A percentile compares a stretch with the other conserved stretches of the same genome.
These are phyloP conservation scores for Pistacia atlantica DNA, from an alignment of 345 rosid species.

Conservation along the genomic window DNA sequence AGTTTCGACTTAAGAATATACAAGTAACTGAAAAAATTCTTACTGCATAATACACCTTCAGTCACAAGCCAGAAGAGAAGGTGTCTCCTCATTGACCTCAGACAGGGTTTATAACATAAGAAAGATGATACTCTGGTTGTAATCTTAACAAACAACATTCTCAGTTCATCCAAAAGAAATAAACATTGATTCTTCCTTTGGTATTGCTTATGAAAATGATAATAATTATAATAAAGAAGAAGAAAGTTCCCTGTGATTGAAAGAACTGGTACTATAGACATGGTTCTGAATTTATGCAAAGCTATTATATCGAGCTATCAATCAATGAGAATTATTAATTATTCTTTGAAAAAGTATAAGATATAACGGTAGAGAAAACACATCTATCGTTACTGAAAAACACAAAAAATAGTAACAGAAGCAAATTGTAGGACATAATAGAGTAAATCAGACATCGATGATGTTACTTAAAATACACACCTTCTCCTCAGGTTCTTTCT, in stretches of 20 bases:
- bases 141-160: not conserved
- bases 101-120: not conserved
- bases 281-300: not conserved
- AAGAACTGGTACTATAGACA: not conserved
- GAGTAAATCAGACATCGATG: no score
- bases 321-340: no score
- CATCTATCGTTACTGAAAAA: no score
- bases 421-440: no score
- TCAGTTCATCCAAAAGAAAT: no score
- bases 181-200: not conserved
- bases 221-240: no score
- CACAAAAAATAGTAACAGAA: no score
- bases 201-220: not conserved
- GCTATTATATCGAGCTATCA: no score
- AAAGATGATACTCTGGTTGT: no score
- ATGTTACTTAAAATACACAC: constrained; percentile 20
- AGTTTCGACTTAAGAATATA: not conserved
- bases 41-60: not conserved
- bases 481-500: constrained; percentile 63
- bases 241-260: not conserved
- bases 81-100: not conserved
- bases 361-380: not conserved
- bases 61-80: not conserved
- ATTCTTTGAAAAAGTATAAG: not conserved
- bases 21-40: not conserved